Conservation (phyloP, 1,139 yeast genomes). For the Geotrichum fermentans region DNA sequence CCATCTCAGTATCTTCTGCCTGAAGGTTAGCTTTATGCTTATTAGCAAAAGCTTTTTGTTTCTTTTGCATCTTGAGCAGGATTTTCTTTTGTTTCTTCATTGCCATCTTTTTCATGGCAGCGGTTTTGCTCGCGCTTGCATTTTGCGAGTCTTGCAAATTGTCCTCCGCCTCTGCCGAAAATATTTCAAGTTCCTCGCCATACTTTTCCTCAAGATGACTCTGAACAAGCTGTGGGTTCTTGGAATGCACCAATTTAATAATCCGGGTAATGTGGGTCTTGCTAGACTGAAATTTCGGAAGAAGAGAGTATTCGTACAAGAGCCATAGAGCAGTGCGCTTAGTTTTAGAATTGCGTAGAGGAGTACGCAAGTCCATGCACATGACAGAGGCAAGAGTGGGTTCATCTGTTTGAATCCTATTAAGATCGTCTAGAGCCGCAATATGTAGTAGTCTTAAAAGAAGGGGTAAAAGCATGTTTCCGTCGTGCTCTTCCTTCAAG, state of each 20-base stretch:
- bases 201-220: slow-evolving; percentile 1
- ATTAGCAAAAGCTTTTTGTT: slow-evolving; percentile 66
- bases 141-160: no score
- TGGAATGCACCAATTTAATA: slow-evolving; percentile 20
- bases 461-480: slow-evolving; percentile 50
- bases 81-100: slow-evolving; percentile 66
- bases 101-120: slow-evolving; percentile 42
- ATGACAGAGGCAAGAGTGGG: slow-evolving; percentile 12
- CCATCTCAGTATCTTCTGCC: slow-evolving; percentile 31
- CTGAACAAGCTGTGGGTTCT: slow-evolving; percentile 15
- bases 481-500: slow-evolving; percentile 22
- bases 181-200: not conserved
- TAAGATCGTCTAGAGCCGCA: slow-evolving; percentile 41
- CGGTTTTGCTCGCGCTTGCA: not conserved
- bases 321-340: slow-evolving; percentile 1
- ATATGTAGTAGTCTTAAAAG: slow-evolving; percentile 67
- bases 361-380: slow-evolving; percentile 12
- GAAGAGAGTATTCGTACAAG: slow-evolving; percentile 4
- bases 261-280: slow-evolving; percentile 20
- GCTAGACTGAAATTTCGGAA: slow-evolving; percentile 2
- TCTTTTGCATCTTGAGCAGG: slow-evolving; percentile 65
- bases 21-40: slow-evolving; percentile 30
- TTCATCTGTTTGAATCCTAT: not conserved
- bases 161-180: not conserved
- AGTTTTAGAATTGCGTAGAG: not conserved